Base-by-base conservation (phyloP, 371 early-diverging fungal genomes). In the Zopfochytrium polystomum region DNA sequence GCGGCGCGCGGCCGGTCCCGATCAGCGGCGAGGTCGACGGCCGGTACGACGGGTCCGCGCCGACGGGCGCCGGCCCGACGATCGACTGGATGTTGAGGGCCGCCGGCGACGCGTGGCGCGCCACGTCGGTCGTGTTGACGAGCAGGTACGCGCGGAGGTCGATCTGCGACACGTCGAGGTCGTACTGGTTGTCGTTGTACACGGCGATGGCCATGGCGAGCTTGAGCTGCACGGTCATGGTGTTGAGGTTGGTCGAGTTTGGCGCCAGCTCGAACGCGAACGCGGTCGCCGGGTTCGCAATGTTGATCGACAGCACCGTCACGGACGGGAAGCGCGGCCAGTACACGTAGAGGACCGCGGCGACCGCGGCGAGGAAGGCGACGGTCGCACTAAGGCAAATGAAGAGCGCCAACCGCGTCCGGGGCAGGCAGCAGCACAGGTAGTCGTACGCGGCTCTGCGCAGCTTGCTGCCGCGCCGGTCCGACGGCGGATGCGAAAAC, bases 291-390 rank as follows among this genome's bases (percentile, higher is more conserved):
- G 38, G 11, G 9, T 38, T 9, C 11, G 9, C n/a, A n/a, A 38
- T 11, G 9, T 38, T 38, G 11, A 38, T 11, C 38, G 9, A 9
- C 9, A 11, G 9, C 11, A 38, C 38, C n/a, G 38, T 38, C 38
- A n/a, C n/a, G 11, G 38, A 38, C 9, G 38, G 38, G n/a, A 38
- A 58, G 34, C 65, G n/a, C 15, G 65, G 65, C 55, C 57, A 65
- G 51, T 38, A 65, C 20, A 65, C 33, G 46, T 34, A 65, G 30
- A 42, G 46, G 29, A 65, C 3, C 0, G 54, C 60, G 15, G 15
- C 50, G 52, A 52, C 15, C 45, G 5, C n/a, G n/a, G n/a, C n/a
- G n/a, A n/a, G n/a, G n/a, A n/a, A n/a, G n/a, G n/a, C n/a, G n/a
- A n/a, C n/a, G 11, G 35, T 22, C 2, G 26, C 46, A 18, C 35